Conservation (phyloP, 2,329 filamentous ascomycete genomes). For the Epichloe aotearoae region DNA sequence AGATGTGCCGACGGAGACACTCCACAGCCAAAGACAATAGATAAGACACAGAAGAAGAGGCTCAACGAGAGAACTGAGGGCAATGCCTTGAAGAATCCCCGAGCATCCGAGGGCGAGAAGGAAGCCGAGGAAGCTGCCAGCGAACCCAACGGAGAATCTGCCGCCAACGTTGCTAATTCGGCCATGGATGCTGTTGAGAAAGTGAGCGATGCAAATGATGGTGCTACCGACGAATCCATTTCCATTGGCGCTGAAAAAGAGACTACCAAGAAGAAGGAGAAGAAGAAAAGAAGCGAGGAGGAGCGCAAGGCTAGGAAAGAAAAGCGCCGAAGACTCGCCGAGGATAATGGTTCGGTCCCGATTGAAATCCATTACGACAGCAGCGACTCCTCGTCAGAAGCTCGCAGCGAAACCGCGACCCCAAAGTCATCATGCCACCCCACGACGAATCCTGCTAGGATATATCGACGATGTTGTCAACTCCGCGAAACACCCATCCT, state of each 20-base stretch:
- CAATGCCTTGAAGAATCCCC: slow-evolving; percentile 56
- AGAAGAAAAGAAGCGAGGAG: slow-evolving; percentile 84
- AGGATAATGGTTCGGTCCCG: slow-evolving; percentile 76
- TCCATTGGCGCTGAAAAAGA: slow-evolving; percentile 24
- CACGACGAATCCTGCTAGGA: slow-evolving; percentile 80
- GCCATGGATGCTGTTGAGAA: slow-evolving; percentile 1
- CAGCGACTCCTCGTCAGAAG: slow-evolving; percentile 41
- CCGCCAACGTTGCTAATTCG: background rate
- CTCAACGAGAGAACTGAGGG: slow-evolving; percentile 59
- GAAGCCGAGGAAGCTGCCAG: slow-evolving; percentile 20
- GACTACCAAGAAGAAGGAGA: slow-evolving; percentile 67
- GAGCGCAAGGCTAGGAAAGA: slow-evolving; percentile 88
- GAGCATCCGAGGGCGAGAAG: slow-evolving; percentile 37
- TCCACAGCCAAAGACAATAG: slow-evolving; percentile 25
- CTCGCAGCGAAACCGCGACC: slow-evolving; percentile 8
- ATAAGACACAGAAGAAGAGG: slow-evolving; percentile 45
- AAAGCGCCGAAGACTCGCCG: slow-evolving; percentile 69
- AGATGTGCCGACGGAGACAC: slow-evolving; percentile 54
- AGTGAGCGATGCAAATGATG: slow-evolving; percentile 15
- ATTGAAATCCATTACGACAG: slow-evolving; percentile 68
- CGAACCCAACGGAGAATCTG: background rate
- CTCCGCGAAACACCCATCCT: slow-evolving; percentile 83
- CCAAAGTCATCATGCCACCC: slow-evolving; percentile 34
- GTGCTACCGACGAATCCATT: slow-evolving; percentile 9
- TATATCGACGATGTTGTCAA: slow-evolving; percentile 91